Evolutionary conservation across 202 grass and related monocot genomes (phyloP).

Genomic region (Miscanthus sacchariflorus): DNA sequence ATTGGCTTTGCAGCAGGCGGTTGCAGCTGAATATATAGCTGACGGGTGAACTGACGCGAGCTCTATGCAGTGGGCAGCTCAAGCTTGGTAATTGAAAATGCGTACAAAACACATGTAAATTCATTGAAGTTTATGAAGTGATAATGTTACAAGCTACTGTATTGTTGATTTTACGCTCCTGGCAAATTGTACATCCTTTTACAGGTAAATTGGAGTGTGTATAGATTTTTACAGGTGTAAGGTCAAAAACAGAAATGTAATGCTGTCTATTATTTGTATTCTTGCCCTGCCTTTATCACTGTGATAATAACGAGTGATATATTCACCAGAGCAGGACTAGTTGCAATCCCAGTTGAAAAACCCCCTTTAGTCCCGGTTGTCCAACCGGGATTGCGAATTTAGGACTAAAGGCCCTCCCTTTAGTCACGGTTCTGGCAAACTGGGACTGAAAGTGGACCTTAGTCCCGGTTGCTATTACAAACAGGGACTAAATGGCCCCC

Average conservation of each 20-base stretch:
- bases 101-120: neutral
- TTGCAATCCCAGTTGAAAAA: too few relatives aligned
- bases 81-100: constrained; percentile 15
- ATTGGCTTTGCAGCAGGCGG: constrained; percentile 78
- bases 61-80: neutral
- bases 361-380: too few relatives aligned
- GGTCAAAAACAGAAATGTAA: neutral
- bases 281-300: neutral
- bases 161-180: neutral
- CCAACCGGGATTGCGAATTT: too few relatives aligned
- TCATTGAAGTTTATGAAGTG: neutral
- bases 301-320: neutral
- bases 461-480: too few relatives aligned
- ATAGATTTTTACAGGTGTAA: neutral
- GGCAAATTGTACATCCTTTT: constrained; percentile 23
- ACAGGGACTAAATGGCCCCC: too few relatives aligned
- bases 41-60: neutral
- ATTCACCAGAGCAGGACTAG: too few relatives aligned
- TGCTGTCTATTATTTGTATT: neutral
- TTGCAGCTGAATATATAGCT: constrained; percentile 63
- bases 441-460: too few relatives aligned
- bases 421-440: too few relatives aligned
- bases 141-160: neutral
- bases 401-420: too few relatives aligned
- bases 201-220: neutral